Percentiles rank a stretch among this genome's conserved stretches.
Conservation (phyloP, 805 yeast species). For the Alloascoidea hylecoeti region DNA sequence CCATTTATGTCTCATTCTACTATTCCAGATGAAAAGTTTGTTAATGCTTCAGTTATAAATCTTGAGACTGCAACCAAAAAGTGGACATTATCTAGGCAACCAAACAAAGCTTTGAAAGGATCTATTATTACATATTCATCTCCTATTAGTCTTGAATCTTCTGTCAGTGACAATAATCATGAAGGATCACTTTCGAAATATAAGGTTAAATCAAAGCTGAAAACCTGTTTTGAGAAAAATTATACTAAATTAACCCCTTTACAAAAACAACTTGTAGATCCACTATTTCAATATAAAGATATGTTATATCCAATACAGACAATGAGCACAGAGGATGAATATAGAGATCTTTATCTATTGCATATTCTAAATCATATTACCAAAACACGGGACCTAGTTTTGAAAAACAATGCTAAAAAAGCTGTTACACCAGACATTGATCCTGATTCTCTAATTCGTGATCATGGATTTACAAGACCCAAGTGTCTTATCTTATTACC, state of each 20-base stretch:
- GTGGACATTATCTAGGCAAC: slow-evolving; percentile 18
- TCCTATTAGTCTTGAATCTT: background rate
- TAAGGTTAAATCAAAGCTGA: slow-evolving; percentile 31
- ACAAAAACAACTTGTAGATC: slow-evolving; percentile 41
- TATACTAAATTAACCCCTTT: slow-evolving; percentile 22
- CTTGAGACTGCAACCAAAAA: slow-evolving; percentile 11
- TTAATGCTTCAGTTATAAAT: slow-evolving; percentile 6
- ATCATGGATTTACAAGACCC: slow-evolving; percentile 94
- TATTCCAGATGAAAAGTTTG: slow-evolving; percentile 15
- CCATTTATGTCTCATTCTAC: slow-evolving; percentile 74
- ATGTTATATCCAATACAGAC: slow-evolving; percentile 42
- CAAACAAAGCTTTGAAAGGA: background rate
- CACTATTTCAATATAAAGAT: slow-evolving; percentile 65
- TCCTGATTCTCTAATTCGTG: slow-evolving; percentile 56
- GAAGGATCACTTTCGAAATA: background rate
- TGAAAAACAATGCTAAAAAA: slow-evolving; percentile 59
- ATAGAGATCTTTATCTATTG: slow-evolving; percentile 49
- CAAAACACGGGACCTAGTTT: slow-evolving; percentile 76
- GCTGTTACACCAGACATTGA: slow-evolving; percentile 26
- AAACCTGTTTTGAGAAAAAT: slow-evolving; percentile 15
- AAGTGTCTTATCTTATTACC: slow-evolving; percentile 76
- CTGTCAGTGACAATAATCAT: background rate
- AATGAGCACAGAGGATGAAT: slow-evolving; percentile 31
- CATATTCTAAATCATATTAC: slow-evolving; percentile 74
- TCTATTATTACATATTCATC: background rate